A percentile compares a stretch with the other conserved stretches of the same genome.
phyloP scores from a whole-genome alignment of 2,329 filamentous ascomycete genomes.

The Fusarium odoratissimum region DNA sequence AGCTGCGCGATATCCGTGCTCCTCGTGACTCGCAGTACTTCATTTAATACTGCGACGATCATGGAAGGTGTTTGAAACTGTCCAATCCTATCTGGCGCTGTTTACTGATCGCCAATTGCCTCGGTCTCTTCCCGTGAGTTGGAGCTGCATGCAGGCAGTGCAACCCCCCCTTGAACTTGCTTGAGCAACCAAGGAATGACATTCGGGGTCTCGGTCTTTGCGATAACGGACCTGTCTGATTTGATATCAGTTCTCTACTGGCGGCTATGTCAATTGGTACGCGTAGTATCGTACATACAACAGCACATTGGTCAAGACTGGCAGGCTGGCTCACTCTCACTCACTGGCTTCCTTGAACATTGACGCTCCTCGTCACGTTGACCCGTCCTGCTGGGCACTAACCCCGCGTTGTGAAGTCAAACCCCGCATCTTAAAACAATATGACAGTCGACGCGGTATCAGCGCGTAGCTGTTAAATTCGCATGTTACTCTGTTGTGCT shows the following conservation, averaged over 20 bases:
- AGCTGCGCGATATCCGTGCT: slow-evolving; percentile 11
- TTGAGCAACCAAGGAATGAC: slow-evolving; percentile 7
- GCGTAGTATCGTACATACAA: not conserved
- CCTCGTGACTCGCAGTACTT: slow-evolving; percentile 27
- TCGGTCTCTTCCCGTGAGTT: slow-evolving; percentile 37
- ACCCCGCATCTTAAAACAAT: slow-evolving; percentile 42
- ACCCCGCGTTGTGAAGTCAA: slow-evolving; percentile 45
- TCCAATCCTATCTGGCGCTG: slow-evolving; percentile 22
- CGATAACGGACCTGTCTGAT: slow-evolving; percentile 33
- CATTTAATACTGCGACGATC: slow-evolving; percentile 32
- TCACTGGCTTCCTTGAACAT: slow-evolving; percentile 1
- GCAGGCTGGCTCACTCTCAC: not conserved
- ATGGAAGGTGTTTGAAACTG: slow-evolving; percentile 23
- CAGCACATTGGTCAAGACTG: not conserved
- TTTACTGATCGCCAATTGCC: slow-evolving; percentile 34
- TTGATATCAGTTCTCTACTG: slow-evolving; percentile 34
- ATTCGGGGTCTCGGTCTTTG: slow-evolving; percentile 33
- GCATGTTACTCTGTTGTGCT: slow-evolving; percentile 10
- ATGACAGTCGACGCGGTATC: slow-evolving; percentile 41
- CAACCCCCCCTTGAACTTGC: slow-evolving; percentile 17
- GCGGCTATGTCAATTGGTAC: not conserved
- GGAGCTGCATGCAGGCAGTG: slow-evolving; percentile 20
- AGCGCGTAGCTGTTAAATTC: slow-evolving; percentile 45
- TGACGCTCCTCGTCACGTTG: slow-evolving; percentile 39
- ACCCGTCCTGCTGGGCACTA: slow-evolving; percentile 40